These are phyloP conservation scores for Zygoascus meyerae DNA, from an alignment of 1,139 yeast species.

Conservation along the genomic window DNA sequence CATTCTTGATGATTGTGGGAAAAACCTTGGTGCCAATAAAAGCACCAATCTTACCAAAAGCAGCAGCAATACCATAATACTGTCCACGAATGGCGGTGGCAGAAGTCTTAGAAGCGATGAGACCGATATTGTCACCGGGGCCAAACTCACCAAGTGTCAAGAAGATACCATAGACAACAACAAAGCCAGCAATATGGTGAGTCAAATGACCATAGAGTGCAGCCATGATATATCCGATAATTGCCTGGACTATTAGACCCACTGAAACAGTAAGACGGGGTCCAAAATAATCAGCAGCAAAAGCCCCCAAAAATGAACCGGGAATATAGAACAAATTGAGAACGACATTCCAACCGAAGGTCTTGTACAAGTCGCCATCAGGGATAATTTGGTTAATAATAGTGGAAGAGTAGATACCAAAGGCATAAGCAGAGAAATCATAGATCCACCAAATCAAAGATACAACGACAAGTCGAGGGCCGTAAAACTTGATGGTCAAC, in stretches of 20 bases:
- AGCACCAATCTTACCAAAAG: conserved; percentile 84
- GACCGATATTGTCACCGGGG: conserved; percentile 86
- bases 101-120: conserved; percentile 76
- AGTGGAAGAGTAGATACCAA: conserved; percentile 73
- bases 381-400: conserved; percentile 52
- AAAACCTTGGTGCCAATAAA: conserved; percentile 83
- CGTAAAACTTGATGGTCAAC: conserved; percentile 67
- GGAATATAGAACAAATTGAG: conserved; percentile 83
- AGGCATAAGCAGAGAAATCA: conserved; percentile 80
- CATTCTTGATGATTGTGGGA: conserved; percentile 56
- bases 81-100: conserved; percentile 89
- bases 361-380: conserved; percentile 55
- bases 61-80: conserved; percentile 86
- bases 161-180: conserved; percentile 80
- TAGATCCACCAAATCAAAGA: conserved; percentile 82
- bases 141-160: conserved; percentile 85
- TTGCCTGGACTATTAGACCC: conserved; percentile 67
- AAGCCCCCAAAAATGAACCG: conserved; percentile 80
- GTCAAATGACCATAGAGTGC: conserved; percentile 54
- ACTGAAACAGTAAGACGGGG: conserved; percentile 68
- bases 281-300: conserved; percentile 72
- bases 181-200: conserved; percentile 64
- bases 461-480: conserved; percentile 68
- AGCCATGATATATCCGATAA: conserved; percentile 79
- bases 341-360: conserved; percentile 90